Percentiles rank a stretch among this genome's conserved stretches.
Evolutionary conservation across 805 yeast genomes (phyloP).

Genomic region (Nakazawaea siamensis): DNA sequence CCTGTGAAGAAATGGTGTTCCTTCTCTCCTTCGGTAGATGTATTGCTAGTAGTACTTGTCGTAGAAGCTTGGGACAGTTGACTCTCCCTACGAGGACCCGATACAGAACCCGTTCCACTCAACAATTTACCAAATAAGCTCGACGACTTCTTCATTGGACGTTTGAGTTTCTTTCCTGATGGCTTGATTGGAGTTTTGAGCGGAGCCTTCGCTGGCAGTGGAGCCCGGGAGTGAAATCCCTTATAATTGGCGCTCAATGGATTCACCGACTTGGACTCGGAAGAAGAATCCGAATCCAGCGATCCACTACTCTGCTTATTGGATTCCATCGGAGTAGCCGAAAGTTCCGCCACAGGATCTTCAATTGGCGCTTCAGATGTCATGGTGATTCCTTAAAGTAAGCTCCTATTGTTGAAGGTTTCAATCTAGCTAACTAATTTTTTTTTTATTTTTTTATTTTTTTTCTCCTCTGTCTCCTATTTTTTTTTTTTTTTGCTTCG

Average conservation of each 20-base stretch:
- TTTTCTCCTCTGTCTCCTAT: too few species aligned
- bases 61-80: slow-evolving; percentile 2
- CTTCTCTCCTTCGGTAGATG: not conserved
- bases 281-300: too few species aligned
- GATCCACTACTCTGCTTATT: too few species aligned
- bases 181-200: slow-evolving; percentile 42
- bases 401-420: too few species aligned
- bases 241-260: slow-evolving; percentile 20
- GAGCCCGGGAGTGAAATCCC: slow-evolving; percentile 33
- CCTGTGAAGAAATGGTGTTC: slow-evolving; percentile 5
- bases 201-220: slow-evolving; percentile 19
- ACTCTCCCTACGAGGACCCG: slow-evolving; percentile 6
- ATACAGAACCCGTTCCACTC: not conserved
- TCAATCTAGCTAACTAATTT: too few species aligned
- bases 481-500: too few species aligned
- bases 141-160: slow-evolving; percentile 22
- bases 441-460: too few species aligned
- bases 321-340: too few species aligned
- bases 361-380: too few species aligned
- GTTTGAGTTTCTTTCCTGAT: slow-evolving; percentile 23
- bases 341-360: too few species aligned
- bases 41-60: not conserved
- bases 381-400: too few species aligned
- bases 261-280: too few species aligned
- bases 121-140: slow-evolving; percentile 20